phyloP scores from a whole-genome alignment of 2,329 filamentous ascomycete species.

The Beauveria pseudobassiana region DNA sequence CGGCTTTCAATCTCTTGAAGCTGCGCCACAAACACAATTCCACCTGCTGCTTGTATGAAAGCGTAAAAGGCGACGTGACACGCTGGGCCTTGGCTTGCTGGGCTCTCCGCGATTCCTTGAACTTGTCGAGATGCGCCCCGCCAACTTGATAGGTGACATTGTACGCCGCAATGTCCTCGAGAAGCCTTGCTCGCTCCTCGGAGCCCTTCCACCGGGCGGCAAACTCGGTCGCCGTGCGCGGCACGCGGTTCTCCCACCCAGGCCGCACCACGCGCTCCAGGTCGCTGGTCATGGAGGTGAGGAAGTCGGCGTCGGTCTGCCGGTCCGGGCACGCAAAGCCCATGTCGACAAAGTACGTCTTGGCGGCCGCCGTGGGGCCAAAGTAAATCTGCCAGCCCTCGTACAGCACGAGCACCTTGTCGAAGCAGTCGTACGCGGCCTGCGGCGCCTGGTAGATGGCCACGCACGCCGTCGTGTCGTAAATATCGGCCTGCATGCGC shows the following conservation, averaged over 20 bases:
- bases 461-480: constrained; percentile 13
- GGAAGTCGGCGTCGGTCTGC: constrained; percentile 66
- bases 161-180: constrained; percentile 9
- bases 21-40: neutral
- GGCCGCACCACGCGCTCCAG: constrained; percentile 22
- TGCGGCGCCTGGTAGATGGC: constrained; percentile 55
- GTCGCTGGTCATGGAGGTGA: constrained; percentile 47
- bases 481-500: constrained; percentile 15
- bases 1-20: constrained; percentile 43
- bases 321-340: constrained; percentile 51
- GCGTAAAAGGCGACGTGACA: neutral
- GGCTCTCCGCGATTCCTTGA: neutral
- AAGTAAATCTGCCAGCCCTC: constrained; percentile 62
- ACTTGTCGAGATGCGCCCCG: neutral
- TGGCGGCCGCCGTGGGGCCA: constrained; percentile 52
- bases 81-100: neutral
- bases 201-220: too few relatives aligned
- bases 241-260: constrained; percentile 20
- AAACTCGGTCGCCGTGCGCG: too few relatives aligned
- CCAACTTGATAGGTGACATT: neutral
- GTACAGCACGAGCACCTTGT: constrained; percentile 60
- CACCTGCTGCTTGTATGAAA: neutral
- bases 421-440: constrained; percentile 49
- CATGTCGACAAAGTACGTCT: constrained; percentile 55
- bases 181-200: too few relatives aligned